Evolutionary conservation across 257 asterid genomes (phyloP).

Genomic region (Solanum arcanum): DNA sequence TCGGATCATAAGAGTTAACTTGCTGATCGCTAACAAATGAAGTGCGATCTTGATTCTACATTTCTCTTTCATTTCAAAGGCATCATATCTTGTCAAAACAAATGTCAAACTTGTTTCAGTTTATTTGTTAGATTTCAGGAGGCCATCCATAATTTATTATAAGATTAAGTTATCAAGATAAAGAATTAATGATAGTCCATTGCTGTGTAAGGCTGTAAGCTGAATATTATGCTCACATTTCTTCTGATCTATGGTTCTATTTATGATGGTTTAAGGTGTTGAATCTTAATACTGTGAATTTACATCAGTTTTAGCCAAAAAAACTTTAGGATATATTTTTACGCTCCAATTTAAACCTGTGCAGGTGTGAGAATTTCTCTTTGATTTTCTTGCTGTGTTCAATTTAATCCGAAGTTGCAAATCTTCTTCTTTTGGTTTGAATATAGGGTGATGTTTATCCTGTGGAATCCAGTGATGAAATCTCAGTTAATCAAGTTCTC

Average conservation of each 20-base stretch:
- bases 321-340: background rate
- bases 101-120: background rate
- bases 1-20: background rate
- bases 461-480: slow-evolving; percentile 52
- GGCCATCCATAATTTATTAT: background rate
- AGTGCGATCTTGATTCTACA: background rate
- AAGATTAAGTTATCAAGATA: background rate
- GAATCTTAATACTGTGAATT: background rate
- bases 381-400: background rate
- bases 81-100: background rate
- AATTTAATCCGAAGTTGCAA: background rate
- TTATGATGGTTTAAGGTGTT: background rate
- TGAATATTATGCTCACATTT: background rate
- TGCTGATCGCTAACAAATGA: background rate
- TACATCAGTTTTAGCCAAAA: background rate
- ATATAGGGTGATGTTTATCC: slow-evolving; percentile 92
- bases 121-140: background rate
- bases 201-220: background rate
- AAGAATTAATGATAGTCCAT: background rate
- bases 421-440: background rate
- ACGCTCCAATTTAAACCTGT: background rate
- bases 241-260: background rate
- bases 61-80: background rate
- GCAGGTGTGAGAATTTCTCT: background rate
- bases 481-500: slow-evolving; percentile 45